Evolutionary conservation across 192 early-diverging fungal species (phyloP), one percentile per base, ranked within the genome.

Genomic region (Pilaira anomala): DNA sequence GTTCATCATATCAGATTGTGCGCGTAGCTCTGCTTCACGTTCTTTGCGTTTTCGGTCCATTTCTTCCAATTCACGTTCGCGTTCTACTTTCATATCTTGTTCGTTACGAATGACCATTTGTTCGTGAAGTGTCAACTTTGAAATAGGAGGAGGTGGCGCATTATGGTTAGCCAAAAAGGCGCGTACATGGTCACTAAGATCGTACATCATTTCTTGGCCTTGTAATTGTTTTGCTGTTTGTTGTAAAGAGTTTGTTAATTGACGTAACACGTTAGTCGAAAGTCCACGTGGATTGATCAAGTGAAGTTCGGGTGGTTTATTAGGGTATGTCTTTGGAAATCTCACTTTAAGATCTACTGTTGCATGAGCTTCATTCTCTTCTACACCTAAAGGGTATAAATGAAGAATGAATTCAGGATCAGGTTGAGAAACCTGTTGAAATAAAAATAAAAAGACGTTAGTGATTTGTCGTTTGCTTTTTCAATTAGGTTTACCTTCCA

Each of bases 151-250:
- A 6, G 80, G 72, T 8, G 74, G 75, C 7, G 67, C 67, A 58
- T 86, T 80, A 66, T 89, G 78, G 13, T 69, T 68, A 7, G 84
- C 78, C 19, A 91, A 74, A 45, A 75, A 88, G 14, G 85, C 85
- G 41, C 82, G 78, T 22, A 87, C 59, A 22, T 68, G 69, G 2
- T 80, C 74, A 0, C 84, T 78, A 7, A 91, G 59, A 48, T 86
- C 85, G 44, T 83, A 89, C 49, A 89, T 72, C 84, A 89, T 86
- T 69, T 91, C 89, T 46, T 76, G 73, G 0, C 84, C 87, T 0
- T 80, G 33, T 7, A 80, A 63, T 22, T 60, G 62, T 36, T 67
- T 76, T 7, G 79, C 75, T 5, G 77, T 62, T 3, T 28, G 48
- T 40, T 68, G 69, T 2, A 83, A 53, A 29, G 78, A 48, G 18